Evolutionary conservation across 352 stramenopile genomes (phyloP), one percentile per base, ranked within the genome.

Genomic region (Phytophthora meadii): DNA sequence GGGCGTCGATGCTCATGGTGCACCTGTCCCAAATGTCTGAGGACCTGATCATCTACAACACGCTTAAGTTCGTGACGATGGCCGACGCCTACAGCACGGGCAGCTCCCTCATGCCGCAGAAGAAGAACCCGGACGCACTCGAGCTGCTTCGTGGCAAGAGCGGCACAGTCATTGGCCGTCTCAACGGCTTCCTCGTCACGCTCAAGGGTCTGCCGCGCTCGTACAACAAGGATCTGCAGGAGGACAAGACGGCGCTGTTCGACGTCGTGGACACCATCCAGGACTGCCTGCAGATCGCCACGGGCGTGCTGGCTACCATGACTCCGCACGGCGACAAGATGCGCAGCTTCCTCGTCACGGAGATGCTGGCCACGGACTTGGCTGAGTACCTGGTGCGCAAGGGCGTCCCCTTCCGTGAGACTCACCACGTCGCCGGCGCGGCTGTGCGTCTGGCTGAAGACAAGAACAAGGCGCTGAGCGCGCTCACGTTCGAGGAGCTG

Each of bases 201-300:
- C 87, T 99, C 47, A 99, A 99, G 78, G 87, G 84, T 11, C 77
- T 99, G 39, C 98, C 97, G 42, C 89, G 96, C 34, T 98, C 97
- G 25, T 99, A 99, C 92, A 99, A 99, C 85, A 99, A 99, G 86
- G 98, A 99, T 75, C 84, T 99, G 27, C 98, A 99, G 79, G 98
- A 99, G 81, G 98, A 99, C 82, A 99, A 99, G 87, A 93, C 98
- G 45, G 89, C 95, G 51, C 83, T 99, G 22, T 99, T 99, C 68
- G 94, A 99, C 82, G 92, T 97, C 6, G 93, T 99, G 34, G 94
- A 98, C 72, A 99, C 94, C 28, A 94, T 99, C 52, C 89, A 98
- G 68, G 97, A 99, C 85, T 99, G 95, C 70, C 76, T 99, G 30
- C 94, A 97, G 54, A 99, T 99, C 81, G 90, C 94, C 24, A 98